Conservation (phyloP, 495 filamentous ascomycete genomes). For the Cercophora newfieldiana region DNA sequence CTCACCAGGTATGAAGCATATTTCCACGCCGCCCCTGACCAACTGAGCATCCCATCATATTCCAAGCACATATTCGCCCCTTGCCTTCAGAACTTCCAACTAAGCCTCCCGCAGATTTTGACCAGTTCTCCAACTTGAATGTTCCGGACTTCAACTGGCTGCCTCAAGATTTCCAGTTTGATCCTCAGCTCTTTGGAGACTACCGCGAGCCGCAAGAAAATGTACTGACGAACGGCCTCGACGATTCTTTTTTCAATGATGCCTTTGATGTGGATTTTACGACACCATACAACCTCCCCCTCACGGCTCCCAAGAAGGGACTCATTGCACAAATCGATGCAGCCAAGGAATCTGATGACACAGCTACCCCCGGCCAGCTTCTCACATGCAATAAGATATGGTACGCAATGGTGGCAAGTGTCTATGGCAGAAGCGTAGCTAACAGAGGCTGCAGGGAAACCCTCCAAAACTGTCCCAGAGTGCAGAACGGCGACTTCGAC, state of each 20-base stretch:
- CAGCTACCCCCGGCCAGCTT: slow-evolving; percentile 58
- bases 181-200: slow-evolving; percentile 88
- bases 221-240: slow-evolving; percentile 43
- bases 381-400: slow-evolving; percentile 91
- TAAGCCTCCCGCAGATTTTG: slow-evolving; percentile 34
- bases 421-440: slow-evolving; percentile 11
- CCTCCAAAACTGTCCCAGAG: slow-evolving; percentile 81
- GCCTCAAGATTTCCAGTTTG: slow-evolving; percentile 84
- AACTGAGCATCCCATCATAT: background rate
- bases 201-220: slow-evolving; percentile 90
- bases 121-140: slow-evolving; percentile 30
- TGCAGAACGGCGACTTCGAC: slow-evolving; percentile 84
- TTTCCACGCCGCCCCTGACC: background rate
- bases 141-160: slow-evolving; percentile 68
- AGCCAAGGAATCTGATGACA: slow-evolving; percentile 66
- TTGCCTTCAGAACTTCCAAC: background rate
- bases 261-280: slow-evolving; percentile 78
- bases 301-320: slow-evolving; percentile 61
- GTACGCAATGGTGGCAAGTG: slow-evolving; percentile 49
- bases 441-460: slow-evolving; percentile 68
- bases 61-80: background rate
- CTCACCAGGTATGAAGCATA: slow-evolving; percentile 23
- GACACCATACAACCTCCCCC: slow-evolving; percentile 70
- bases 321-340: slow-evolving; percentile 73
- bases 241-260: slow-evolving; percentile 55